Evolutionary conservation across 768 basidiomycete genomes (phyloP).

Genomic region (Trametes elegans): DNA sequence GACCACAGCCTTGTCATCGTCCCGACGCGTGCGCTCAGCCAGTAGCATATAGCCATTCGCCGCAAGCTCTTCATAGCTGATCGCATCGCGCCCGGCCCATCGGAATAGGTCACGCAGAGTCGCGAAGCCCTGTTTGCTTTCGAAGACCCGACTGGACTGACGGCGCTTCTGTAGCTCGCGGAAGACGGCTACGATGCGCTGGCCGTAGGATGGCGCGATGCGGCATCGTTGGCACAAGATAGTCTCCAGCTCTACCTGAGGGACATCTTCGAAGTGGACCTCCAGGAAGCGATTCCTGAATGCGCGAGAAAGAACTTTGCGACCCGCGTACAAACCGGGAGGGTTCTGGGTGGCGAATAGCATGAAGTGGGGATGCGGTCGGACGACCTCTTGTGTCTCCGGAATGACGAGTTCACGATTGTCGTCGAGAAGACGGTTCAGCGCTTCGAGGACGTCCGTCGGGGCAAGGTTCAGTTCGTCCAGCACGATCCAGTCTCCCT

Average conservation of each 20-base stretch:
- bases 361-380: conserved; percentile 95
- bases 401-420: conserved; percentile 95
- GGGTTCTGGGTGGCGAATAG: conserved; percentile 99
- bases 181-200: conserved; percentile 89
- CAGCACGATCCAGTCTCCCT: conserved; percentile 96
- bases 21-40: conserved; percentile 82
- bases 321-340: conserved; percentile 90
- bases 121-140: conserved; percentile 96
- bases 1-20: conserved; percentile 85
- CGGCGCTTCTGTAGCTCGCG: conserved; percentile 89
- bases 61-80: conserved; percentile 89
- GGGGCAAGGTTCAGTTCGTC: conserved; percentile 98
- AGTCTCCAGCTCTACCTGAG: conserved; percentile 87
- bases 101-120: conserved; percentile 96
- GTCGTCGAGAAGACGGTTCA: conserved; percentile 95
- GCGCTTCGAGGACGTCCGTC: conserved; percentile 95
- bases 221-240: conserved; percentile 91
- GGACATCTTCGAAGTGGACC: conserved; percentile 96
- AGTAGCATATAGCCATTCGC: conserved; percentile 97
- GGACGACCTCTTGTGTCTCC: conserved; percentile 92
- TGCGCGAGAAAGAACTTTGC: conserved; percentile 92
- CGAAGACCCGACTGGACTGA: conserved; percentile 89
- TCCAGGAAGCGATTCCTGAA: conserved; percentile 98
- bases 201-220: conserved; percentile 92
- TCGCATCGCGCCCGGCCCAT: conserved; percentile 90